phyloP scores from a whole-genome alignment of 176 grass and related monocot species.

The Oryza australiensis region DNA sequence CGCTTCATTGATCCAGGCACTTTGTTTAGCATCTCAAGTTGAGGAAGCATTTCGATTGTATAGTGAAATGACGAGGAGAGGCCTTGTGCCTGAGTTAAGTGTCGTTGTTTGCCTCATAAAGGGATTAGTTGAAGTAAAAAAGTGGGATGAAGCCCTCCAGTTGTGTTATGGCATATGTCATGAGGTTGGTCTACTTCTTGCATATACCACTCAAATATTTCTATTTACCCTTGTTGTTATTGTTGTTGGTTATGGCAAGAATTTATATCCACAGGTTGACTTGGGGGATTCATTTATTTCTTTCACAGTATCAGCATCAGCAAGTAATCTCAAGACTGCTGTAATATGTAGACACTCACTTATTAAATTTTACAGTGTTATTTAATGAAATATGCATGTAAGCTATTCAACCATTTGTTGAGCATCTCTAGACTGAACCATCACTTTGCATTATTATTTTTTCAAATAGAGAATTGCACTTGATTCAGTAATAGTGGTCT shows the following conservation, averaged over 20 bases:
- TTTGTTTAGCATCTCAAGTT: slow-evolving; percentile 82
- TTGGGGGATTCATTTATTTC: not conserved
- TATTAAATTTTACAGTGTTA: not conserved
- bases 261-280: not conserved
- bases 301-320: not conserved
- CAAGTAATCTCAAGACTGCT: not conserved
- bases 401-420: slow-evolving; percentile 1
- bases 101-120: slow-evolving; percentile 81
- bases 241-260: slow-evolving; percentile 5
- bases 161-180: slow-evolving; percentile 74
- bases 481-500: slow-evolving; percentile 7
- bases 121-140: slow-evolving; percentile 63
- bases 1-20: slow-evolving; percentile 61
- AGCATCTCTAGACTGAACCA: not conserved
- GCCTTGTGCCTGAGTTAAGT: slow-evolving; percentile 60
- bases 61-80: slow-evolving; percentile 64
- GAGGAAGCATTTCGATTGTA: slow-evolving; percentile 83
- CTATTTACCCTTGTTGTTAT: slow-evolving; percentile 4
- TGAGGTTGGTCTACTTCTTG: slow-evolving; percentile 56
- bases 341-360: not conserved
- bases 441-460: slow-evolving; percentile 1
- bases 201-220: slow-evolving; percentile 20
- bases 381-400: not conserved
- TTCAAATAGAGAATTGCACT: not conserved
- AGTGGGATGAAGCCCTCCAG: slow-evolving; percentile 84